phyloP scores from a whole-genome alignment of 2,329 filamentous ascomycete genomes.

The Colletotrichum incanum region DNA sequence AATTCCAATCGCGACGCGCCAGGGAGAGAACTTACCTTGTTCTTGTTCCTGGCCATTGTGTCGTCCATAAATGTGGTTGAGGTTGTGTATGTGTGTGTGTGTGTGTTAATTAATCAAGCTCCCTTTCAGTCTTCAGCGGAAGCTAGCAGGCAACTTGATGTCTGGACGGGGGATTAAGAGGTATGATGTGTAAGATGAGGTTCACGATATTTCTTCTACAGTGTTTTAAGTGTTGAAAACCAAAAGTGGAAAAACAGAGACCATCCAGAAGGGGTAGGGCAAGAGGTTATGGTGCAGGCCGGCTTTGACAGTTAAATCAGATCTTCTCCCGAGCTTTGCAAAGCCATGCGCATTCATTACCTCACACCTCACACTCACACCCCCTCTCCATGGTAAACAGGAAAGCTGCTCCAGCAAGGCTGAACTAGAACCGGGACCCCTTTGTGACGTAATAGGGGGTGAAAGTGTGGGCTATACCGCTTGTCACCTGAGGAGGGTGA shows the following conservation, averaged over 20 bases:
- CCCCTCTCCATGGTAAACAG: neutral
- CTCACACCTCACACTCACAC: slow-evolving; percentile 26
- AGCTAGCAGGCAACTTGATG: neutral
- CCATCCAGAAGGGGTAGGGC: neutral
- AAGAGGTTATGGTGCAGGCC: slow-evolving; percentile 2
- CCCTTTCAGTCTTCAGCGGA: neutral
- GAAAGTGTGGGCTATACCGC: slow-evolving; percentile 4
- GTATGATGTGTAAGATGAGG: neutral
- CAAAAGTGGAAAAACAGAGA: neutral
- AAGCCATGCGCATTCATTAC: slow-evolving; percentile 30
- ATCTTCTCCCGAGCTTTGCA: neutral
- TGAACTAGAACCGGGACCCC: slow-evolving; percentile 17
- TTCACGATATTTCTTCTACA: neutral
- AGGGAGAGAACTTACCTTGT: slow-evolving; percentile 31
- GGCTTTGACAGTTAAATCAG: neutral
- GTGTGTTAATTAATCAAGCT: neutral
- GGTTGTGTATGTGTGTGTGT: neutral
- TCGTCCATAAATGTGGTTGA: slow-evolving; percentile 28
- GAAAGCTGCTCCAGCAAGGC: slow-evolving; percentile 3
- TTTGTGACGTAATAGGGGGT: slow-evolving; percentile 41
- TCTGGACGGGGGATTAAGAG: neutral
- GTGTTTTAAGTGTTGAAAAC: neutral
- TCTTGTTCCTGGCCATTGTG: slow-evolving; percentile 43
- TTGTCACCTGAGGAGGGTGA: neutral
- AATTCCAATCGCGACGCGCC: too few relatives aligned